phyloP scores from a whole-genome alignment of 78 protist species.

The Dictyostelium brefeldianum region DNA sequence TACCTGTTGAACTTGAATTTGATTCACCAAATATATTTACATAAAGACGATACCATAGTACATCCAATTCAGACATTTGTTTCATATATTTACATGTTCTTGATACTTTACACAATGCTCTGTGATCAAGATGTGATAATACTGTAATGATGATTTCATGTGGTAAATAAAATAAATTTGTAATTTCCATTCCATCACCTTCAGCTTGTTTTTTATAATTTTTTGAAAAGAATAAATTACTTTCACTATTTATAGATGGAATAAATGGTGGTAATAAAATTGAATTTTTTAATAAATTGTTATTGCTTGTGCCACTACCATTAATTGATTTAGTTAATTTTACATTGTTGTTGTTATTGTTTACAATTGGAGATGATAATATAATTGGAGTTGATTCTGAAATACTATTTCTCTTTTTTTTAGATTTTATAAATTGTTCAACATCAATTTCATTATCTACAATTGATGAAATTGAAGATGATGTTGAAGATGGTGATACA shows the following conservation, averaged over 20 bases:
- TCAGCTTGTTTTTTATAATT: slow-evolving; percentile 10
- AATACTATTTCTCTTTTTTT: slow-evolving; percentile 10
- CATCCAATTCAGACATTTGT: slow-evolving; percentile 35
- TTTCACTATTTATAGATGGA: slow-evolving; percentile 9
- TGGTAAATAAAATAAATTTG: slow-evolving; percentile 24
- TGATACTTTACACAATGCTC: slow-evolving; percentile 22
- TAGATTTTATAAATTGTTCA: slow-evolving; percentile 1
- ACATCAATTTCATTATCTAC: neutral
- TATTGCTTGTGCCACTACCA: too few relatives aligned
- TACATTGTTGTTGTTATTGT: too few relatives aligned
- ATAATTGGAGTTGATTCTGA: neutral
- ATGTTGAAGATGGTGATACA: neutral
- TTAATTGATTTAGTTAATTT: too few relatives aligned
- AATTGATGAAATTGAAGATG: neutral
- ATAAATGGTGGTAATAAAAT: slow-evolving; percentile 28
- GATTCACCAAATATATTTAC: slow-evolving; percentile 27
- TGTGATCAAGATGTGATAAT: slow-evolving; percentile 25
- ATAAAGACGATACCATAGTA: slow-evolving; percentile 42
- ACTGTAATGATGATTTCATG: slow-evolving; percentile 24
- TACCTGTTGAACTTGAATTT: neutral
- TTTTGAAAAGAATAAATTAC: slow-evolving; percentile 3
- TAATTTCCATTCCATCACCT: neutral
- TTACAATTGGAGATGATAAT: neutral
- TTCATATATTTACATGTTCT: slow-evolving; percentile 56
- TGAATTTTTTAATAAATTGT: too few relatives aligned